Evolutionary conservation across 352 stramenopile genomes (phyloP).

Genomic region (Pythium vanterpoolii): DNA sequence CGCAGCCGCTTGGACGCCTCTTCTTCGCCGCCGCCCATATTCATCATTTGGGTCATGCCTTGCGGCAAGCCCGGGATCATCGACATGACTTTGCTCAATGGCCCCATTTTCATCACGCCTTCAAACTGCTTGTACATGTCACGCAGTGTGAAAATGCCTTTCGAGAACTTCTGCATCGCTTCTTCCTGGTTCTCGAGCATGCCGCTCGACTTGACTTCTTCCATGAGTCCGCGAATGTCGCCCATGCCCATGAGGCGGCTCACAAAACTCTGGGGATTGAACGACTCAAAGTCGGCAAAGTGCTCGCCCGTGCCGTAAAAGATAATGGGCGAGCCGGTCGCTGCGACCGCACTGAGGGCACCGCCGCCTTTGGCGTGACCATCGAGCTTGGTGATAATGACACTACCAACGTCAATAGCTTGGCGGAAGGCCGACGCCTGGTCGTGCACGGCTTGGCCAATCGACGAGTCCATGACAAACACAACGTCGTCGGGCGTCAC

Average conservation of each 20-base stretch:
- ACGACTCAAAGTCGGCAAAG: constrained; percentile 98
- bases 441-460: constrained; percentile 97
- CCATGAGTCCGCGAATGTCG: constrained; percentile 95
- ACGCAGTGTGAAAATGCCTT: constrained; percentile 96
- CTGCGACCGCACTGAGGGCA: constrained; percentile 96
- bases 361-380: constrained; percentile 98
- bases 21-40: constrained; percentile 91
- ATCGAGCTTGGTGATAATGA: constrained; percentile 99
- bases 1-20: constrained; percentile 92
- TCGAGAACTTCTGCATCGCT: constrained; percentile 95
- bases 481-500: constrained; percentile 96
- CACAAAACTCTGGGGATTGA: constrained; percentile 97
- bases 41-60: constrained; percentile 87
- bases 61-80: constrained; percentile 97
- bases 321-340: constrained; percentile 96
- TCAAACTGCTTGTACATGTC: constrained; percentile 99
- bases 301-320: constrained; percentile 98
- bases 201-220: constrained; percentile 90
- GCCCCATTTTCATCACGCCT: constrained; percentile 97
- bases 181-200: constrained; percentile 94
- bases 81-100: constrained; percentile 97
- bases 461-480: constrained; percentile 99
- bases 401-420: constrained; percentile 95
- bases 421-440: constrained; percentile 95
- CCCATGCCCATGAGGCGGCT: constrained; percentile 98